These are phyloP conservation scores for Curvularia hawaiiensis DNA, from an alignment of 2,329 filamentous ascomycete species.

Conservation along the genomic window DNA sequence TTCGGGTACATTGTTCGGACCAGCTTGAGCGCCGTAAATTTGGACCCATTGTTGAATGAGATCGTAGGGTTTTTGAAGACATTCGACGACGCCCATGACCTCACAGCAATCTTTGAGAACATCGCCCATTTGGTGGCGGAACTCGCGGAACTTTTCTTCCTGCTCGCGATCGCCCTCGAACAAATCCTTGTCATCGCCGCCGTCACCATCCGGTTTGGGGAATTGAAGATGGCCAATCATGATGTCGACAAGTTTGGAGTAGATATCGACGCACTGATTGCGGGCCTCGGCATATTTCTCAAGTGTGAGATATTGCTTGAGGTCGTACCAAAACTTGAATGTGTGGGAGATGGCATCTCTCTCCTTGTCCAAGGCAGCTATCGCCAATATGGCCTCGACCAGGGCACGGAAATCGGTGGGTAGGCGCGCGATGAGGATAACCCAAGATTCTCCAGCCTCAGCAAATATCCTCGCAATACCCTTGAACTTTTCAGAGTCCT, in stretches of 20 bases:
- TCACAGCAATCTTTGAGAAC: constrained; percentile 97
- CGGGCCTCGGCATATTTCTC: constrained; percentile 87
- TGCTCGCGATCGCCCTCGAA: constrained; percentile 96
- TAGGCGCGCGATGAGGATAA: constrained; percentile 84
- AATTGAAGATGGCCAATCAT: constrained; percentile 91
- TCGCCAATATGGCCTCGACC: constrained; percentile 92
- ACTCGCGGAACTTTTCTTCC: constrained; percentile 96
- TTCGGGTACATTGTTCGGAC: constrained; percentile 76
- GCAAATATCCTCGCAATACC: constrained; percentile 88
- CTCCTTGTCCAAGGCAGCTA: constrained; percentile 83
- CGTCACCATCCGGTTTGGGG: constrained; percentile 73
- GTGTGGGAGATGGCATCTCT: constrained; percentile 91
- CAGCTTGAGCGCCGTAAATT: constrained; percentile 77
- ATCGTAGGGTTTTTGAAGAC: constrained; percentile 84
- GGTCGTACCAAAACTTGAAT: constrained; percentile 97
- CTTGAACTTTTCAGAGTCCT: constrained; percentile 85
- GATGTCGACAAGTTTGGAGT: constrained; percentile 87
- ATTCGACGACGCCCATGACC: constrained; percentile 91
- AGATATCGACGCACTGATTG: constrained; percentile 77
- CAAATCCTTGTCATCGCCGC: constrained; percentile 75
- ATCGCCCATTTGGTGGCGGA: constrained; percentile 96
- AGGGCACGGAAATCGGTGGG: constrained; percentile 80
- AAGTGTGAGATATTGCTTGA: constrained; percentile 93
- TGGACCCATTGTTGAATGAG: constrained; percentile 88
- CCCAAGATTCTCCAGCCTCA: constrained; percentile 93